A percentile compares a stretch with the other conserved stretches of the same genome.
Conservation (phyloP, 2,329 filamentous ascomycete species). For the Colletotrichum tamarilloi region DNA sequence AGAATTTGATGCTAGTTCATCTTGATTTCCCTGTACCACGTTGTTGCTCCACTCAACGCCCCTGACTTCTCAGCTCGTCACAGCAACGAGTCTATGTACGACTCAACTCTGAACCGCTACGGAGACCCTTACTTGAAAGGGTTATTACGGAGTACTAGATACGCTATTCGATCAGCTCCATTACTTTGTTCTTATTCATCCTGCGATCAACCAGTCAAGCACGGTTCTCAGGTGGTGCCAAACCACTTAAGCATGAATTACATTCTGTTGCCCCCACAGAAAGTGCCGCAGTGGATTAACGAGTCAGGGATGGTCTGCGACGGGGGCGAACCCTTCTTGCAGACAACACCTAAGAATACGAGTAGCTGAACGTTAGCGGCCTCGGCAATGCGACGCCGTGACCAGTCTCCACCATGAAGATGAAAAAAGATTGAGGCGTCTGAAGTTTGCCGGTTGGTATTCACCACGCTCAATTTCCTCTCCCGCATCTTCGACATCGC, state of each 20-base stretch:
- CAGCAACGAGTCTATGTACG: too few species aligned
- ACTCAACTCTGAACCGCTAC: not conserved
- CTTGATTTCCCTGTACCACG: not conserved
- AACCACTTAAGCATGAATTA: not conserved
- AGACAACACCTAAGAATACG: constrained; percentile 4
- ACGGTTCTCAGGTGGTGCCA: not conserved
- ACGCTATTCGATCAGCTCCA: not conserved
- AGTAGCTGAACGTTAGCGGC: constrained; percentile 8
- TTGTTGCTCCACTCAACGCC: not conserved
- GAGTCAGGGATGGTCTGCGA: constrained; percentile 14
- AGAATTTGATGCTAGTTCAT: not conserved
- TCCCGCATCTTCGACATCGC: not conserved
- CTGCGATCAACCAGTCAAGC: not conserved
- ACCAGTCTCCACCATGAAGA: constrained; percentile 5
- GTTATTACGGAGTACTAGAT: not conserved
- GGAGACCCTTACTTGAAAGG: not conserved
- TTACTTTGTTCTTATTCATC: not conserved
- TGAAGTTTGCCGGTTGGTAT: not conserved
- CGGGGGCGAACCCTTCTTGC: constrained; percentile 8
- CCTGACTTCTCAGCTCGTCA: not conserved
- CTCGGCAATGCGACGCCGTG: constrained; percentile 20
- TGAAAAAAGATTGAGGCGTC: not conserved
- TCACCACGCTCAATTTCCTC: not conserved
- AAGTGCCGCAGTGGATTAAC: constrained; percentile 1
- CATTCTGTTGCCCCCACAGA: constrained; percentile 2